These are phyloP conservation scores for Melaleuca quinquenervia DNA, from an alignment of 345 rosid genomes.

Conservation along the genomic window DNA sequence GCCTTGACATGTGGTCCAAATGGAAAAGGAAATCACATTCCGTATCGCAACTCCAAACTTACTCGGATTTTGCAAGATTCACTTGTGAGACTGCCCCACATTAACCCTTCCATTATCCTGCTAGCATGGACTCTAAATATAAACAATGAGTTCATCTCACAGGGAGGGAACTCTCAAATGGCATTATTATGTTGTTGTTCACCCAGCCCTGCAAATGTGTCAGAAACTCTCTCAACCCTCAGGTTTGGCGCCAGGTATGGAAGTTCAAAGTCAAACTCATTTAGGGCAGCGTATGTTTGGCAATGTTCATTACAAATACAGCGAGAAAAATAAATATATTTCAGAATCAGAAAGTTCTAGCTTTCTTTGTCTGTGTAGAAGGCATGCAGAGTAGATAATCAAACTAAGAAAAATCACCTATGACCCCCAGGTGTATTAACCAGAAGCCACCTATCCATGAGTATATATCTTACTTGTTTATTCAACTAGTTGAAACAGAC, in stretches of 20 bases:
- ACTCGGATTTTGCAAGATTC: constrained; percentile 85
- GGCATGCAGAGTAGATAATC: not conserved
- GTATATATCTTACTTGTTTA: not conserved
- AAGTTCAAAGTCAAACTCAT: not conserved
- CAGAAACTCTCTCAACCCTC: constrained; percentile 82
- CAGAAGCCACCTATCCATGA: not conserved
- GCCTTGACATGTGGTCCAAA: constrained; percentile 68
- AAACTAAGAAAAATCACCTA: not conserved
- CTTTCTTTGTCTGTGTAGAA: not conserved
- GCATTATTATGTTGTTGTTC: constrained; percentile 91
- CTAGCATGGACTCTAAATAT: not conserved
- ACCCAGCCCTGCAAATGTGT: constrained; percentile 65
- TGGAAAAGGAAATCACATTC: constrained; percentile 57
- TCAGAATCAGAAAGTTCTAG: not conserved
- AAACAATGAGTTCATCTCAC: constrained; percentile 1
- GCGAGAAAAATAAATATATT: not conserved
- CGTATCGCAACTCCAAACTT: constrained; percentile 91
- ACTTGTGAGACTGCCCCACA: constrained; percentile 37
- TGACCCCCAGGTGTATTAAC: not conserved
- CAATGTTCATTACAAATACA: not conserved
- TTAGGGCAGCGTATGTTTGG: not conserved
- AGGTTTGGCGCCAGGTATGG: constrained; percentile 80
- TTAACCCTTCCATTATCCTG: not conserved
- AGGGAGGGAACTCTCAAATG: constrained; percentile 83
- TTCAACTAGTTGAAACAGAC: not conserved